Base-by-base conservation (phyloP, 345 rosid genomes). In the Physaria fendleri region DNA sequence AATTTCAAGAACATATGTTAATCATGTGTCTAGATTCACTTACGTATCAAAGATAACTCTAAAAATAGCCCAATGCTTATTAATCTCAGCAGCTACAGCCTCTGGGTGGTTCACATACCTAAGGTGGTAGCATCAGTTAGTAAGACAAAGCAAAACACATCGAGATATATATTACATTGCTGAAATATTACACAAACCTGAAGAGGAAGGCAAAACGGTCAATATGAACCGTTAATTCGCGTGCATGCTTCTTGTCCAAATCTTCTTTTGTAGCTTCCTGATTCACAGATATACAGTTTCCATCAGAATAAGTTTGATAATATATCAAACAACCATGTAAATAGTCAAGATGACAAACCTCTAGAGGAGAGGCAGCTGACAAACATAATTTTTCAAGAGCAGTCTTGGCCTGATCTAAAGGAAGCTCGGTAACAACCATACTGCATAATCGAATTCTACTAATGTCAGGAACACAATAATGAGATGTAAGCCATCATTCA, bases 191-290 rank as follows among this genome's bases (percentile, higher is more conserved):
- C 58, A 70, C 80, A 28, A 58, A 93, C 99, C 99, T 84, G 77
- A 94, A 94, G 68, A 94, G 85, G 78, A 79, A 85, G 43, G 97
- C 99, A 74, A 94, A 81, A 42, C 97, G 88, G 74, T 94, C 99
- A 62, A 94, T 90, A 74, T 87, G 90, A 71, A 94, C 83, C 4
- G 96, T 90, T 71, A 94, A 66, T 54, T 94, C 99, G 6, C 88
- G 88, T 56, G 95, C 87, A 60, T 77, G 94, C 74, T 82, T 93
- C 86, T 89, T 90, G 59, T 75, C 90, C 73, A 94, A 73, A 65
- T 79, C 72, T 76, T 90, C 90, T 62, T 79, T 79, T 6, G 94
- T 67, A 8, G 78, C 68, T 76, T 83, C 93, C 99, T 94, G 86
- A 47, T 68, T 56, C 47, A 58, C 32, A 39, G 32, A 56, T 22